Percentiles rank a stretch among this genome's conserved stretches.
phyloP scores from a whole-genome alignment of 2,329 filamentous ascomycete species.

The Cladorrhinum sp. region DNA sequence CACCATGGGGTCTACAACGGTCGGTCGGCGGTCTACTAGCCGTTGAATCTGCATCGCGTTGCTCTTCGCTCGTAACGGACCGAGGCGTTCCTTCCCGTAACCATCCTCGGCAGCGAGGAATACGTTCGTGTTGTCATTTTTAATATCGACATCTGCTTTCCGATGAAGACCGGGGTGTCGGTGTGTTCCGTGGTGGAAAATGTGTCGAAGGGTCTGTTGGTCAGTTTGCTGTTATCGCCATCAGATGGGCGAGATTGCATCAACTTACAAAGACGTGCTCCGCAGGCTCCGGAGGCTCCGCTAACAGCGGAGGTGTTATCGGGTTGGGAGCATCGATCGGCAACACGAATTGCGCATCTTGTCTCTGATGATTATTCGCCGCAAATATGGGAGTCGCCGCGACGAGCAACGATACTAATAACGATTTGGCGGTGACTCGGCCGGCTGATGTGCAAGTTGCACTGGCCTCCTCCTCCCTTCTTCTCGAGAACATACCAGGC shows the following conservation, averaged over 20 bases:
- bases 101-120: conserved; percentile 61
- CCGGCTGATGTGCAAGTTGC: conserved; percentile 52
- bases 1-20: conserved; percentile 75
- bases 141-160: conserved; percentile 64
- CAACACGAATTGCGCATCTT: conserved; percentile 43
- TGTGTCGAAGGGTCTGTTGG: conserved; percentile 68
- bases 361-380: conserved; percentile 28
- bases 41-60: conserved; percentile 70
- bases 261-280: conserved; percentile 54
- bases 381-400: conserved; percentile 42
- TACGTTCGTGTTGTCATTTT: conserved; percentile 48
- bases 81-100: conserved; percentile 48
- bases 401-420: conserved; percentile 66
- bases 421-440: conserved; percentile 59
- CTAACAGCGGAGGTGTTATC: conserved; percentile 35
- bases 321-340: conserved; percentile 41
- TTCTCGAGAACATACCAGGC: conserved; percentile 30
- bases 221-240: conserved; percentile 6
- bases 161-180: conserved; percentile 74
- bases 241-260: background rate
- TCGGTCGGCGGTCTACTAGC: conserved; percentile 72
- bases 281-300: conserved; percentile 46
- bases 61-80: conserved; percentile 60
- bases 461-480: conserved; percentile 29
- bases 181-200: conserved; percentile 88